Base-by-base conservation (phyloP, 495 filamentous ascomycete genomes). In the Aspergillus biplanus region DNA sequence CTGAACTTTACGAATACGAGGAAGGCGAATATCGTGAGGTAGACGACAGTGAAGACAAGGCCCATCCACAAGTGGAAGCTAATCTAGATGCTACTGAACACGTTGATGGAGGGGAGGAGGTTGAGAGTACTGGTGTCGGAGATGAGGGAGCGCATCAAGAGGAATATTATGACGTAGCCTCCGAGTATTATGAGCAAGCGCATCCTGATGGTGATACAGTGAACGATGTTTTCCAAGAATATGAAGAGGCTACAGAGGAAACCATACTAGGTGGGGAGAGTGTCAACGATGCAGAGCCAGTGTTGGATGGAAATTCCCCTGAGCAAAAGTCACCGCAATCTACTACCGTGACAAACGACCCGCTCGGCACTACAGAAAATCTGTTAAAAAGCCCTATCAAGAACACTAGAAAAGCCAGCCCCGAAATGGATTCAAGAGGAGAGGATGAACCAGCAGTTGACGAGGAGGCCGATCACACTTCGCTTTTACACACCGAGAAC, bases 341-440 rank as follows among this genome's bases (percentile, higher is more conserved):
- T 13, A 64, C 67, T 32, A 67, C 73, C 12, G 67, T 69, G 31
- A 67, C 67, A 52, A 63, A 76, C 68, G 69, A 77, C 58, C 58
- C 75, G 33, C 65, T 78, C 55, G 73, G 63, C 54, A 68, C 71
- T 44, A 65, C 68, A 50, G 74, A 75, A 49, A 73, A 78, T 34
- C 31, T 74, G n/a, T 61, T 76, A 62, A 65, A 74, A 27, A 74
- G 59, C 39, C 62, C 71, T 52, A 49, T 52, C 32, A 66, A 72
- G 59, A 49, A 63, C 56, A 18, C n/a, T 15, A 59, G 63, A 31
- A 33, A 58, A 27, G 53, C 35, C 15, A 49, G 31, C 33, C 52
- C 50, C 1, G 65, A 69, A 52, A n/a, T 46, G 13, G 52, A 54
- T 42, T 34, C 47, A 27, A 55, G 60, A 42, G 55, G 46, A 33